Conservation (phyloP, 139 green algal genomes). For the Chlamydomonas schloesseri region DNA sequence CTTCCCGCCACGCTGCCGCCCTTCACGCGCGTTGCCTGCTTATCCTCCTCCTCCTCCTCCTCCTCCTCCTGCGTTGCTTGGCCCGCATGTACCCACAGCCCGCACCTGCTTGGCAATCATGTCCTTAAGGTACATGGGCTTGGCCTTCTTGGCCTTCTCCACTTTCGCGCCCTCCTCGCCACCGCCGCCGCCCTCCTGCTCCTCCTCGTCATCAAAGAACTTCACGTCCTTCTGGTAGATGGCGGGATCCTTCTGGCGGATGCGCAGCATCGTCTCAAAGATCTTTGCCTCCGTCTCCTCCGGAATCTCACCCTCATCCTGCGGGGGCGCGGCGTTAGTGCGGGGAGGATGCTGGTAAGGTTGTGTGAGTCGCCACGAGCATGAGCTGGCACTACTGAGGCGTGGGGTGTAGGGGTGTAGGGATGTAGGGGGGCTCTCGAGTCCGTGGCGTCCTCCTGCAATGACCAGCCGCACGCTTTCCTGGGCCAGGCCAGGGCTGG, state of each 20-base stretch:
- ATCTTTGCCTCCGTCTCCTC: constrained; percentile 74
- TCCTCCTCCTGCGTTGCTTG: too few relatives aligned
- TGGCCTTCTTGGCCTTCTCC: constrained; percentile 50
- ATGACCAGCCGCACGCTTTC: too few relatives aligned
- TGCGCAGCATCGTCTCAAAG: constrained; percentile 80
- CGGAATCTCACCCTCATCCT: constrained; percentile 71
- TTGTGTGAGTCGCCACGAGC: too few relatives aligned
- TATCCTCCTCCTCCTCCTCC: too few relatives aligned
- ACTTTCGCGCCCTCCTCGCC: constrained; percentile 1
- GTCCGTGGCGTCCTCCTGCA: too few relatives aligned
- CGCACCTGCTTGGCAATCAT: constrained; percentile 79
- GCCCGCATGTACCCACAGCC: too few relatives aligned
- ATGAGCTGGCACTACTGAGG: too few relatives aligned
- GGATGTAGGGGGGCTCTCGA: too few relatives aligned
- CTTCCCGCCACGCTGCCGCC: too few relatives aligned
- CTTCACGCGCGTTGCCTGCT: too few relatives aligned
- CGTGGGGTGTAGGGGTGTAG: neutral
- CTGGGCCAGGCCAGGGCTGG: too few relatives aligned
- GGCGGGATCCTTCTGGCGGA: constrained; percentile 74
- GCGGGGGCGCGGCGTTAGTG: neutral
- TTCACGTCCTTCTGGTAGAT: constrained; percentile 79
- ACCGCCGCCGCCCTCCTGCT: constrained; percentile 7
- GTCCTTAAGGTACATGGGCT: constrained; percentile 86
- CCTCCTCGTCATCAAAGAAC: constrained; percentile 71
- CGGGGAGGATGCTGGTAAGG: too few relatives aligned